phyloP scores from a whole-genome alignment of 352 stramenopile species.

The Globisporangium sylvaticum region DNA sequence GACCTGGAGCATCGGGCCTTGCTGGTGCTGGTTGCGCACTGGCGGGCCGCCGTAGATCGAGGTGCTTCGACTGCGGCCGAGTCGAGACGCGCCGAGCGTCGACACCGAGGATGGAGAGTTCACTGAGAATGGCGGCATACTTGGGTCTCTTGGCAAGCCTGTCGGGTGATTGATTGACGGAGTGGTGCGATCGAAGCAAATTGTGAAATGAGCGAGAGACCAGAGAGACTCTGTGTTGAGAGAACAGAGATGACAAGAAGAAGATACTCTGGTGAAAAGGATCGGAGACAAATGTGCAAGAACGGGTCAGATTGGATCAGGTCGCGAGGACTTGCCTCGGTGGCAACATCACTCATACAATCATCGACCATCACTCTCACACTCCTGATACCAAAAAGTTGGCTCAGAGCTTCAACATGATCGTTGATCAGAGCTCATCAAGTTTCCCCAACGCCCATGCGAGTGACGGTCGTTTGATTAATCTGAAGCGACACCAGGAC shows the following conservation, averaged over 20 bases:
- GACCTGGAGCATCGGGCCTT: slow-evolving; percentile 7
- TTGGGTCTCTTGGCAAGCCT: neutral
- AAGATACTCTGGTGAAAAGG: neutral
- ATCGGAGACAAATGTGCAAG: neutral
- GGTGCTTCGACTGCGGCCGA: slow-evolving; percentile 4
- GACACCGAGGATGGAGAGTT: slow-evolving; percentile 8
- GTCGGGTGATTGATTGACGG: neutral
- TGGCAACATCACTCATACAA: neutral
- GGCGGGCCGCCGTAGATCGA: neutral
- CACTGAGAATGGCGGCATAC: slow-evolving; percentile 9
- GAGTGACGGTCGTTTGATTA: neutral
- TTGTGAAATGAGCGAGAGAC: neutral
- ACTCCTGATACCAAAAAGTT: neutral
- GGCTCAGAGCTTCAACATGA: neutral
- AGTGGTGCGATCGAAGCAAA: neutral
- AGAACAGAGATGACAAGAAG: neutral
- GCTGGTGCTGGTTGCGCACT: neutral
- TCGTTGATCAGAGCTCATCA: neutral
- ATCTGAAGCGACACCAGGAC: neutral
- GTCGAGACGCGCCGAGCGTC: neutral
- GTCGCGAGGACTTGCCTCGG: neutral
- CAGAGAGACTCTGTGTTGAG: neutral
- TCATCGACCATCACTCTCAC: neutral
- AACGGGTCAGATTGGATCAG: neutral
- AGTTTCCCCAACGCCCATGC: neutral